Evolutionary conservation across 257 asterid species (phyloP).

Genomic region (Fraxinus excelsior): DNA sequence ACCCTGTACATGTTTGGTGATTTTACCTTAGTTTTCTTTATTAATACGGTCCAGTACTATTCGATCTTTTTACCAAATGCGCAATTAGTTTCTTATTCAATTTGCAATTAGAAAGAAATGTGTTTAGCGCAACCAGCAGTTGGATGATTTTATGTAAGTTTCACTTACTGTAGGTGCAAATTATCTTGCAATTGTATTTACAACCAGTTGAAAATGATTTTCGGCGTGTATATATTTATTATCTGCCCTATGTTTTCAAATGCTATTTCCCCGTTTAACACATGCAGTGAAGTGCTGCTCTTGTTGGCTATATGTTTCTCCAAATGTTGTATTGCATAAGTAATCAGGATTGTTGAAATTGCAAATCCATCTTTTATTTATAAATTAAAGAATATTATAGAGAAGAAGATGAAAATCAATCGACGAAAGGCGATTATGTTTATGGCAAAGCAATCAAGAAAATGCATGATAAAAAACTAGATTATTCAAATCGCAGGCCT

Average conservation of each 20-base stretch:
- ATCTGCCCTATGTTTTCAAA: neutral
- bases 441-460: neutral
- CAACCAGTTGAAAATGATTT: neutral
- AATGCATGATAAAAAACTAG: neutral
- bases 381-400: neutral
- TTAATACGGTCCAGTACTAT: neutral
- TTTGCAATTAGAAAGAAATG: neutral
- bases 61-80: neutral
- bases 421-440: too few relatives aligned
- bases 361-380: neutral
- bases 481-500: neutral
- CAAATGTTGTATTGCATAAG: neutral
- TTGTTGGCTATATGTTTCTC: neutral
- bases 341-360: neutral
- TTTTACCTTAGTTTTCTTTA: neutral
- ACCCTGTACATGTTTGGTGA: neutral
- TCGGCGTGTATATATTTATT: neutral
- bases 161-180: neutral
- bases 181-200: neutral
- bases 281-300: neutral
- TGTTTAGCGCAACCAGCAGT: neutral
- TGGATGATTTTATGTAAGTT: neutral
- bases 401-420: neutral
- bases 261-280: neutral
- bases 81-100: neutral